These are phyloP conservation scores for Camellia lanceoleosa DNA, from an alignment of 148 eudicot genomes.

Conservation along the genomic window DNA sequence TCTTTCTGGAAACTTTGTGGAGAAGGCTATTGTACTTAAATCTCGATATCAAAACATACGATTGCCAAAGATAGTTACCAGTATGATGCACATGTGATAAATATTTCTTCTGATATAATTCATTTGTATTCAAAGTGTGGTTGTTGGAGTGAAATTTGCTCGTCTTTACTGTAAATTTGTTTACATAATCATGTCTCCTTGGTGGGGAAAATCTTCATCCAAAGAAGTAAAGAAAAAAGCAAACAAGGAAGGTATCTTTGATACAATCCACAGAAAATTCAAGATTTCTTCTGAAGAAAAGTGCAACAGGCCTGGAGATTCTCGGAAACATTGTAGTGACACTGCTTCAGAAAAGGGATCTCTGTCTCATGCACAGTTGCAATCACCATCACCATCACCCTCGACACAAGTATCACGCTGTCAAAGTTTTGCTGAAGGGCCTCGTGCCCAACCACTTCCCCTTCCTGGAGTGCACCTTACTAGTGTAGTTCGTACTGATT, in stretches of 20 bases:
- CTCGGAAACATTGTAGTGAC: slow-evolving; percentile 23
- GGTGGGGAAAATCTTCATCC: slow-evolving; percentile 50
- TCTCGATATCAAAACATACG: background rate
- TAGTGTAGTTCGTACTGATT: background rate
- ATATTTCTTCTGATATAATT: background rate
- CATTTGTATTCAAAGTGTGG: background rate
- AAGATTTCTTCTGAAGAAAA: slow-evolving; percentile 30
- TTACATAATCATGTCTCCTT: slow-evolving; percentile 32
- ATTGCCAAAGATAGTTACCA: background rate
- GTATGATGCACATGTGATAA: background rate
- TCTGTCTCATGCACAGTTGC: slow-evolving; percentile 13
- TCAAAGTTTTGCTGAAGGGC: slow-evolving; percentile 32
- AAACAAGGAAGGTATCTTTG: slow-evolving; percentile 32
- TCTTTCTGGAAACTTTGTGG: background rate
- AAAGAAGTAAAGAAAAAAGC: slow-evolving; percentile 37
- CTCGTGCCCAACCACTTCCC: slow-evolving; percentile 26
- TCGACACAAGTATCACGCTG: slow-evolving; percentile 33
- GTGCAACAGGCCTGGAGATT: slow-evolving; percentile 17
- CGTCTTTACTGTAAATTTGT: slow-evolving; percentile 1
- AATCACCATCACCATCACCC: slow-evolving; percentile 29
- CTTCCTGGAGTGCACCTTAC: slow-evolving; percentile 23
- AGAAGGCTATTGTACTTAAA: background rate
- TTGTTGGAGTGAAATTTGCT: background rate
- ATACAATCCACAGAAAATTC: slow-evolving; percentile 32
- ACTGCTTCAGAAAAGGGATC: slow-evolving; percentile 32